A percentile compares a stretch with the other conserved stretches of the same genome.
phyloP scores from a whole-genome alignment of 2,329 filamentous ascomycete species.

The Fusarium papillatum region DNA sequence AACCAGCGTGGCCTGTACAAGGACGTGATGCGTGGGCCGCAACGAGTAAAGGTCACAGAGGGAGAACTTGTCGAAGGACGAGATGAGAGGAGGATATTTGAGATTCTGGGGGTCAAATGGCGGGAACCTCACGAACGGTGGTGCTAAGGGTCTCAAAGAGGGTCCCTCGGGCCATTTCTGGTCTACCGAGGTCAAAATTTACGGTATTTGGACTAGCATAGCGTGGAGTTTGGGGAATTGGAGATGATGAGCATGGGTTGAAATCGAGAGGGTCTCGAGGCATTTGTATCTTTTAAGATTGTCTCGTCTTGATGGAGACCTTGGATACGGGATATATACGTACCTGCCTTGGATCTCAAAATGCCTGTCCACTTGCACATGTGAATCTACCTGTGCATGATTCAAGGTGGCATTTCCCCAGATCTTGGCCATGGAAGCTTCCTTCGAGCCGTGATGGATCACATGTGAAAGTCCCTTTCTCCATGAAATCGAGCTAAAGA shows the following conservation, averaged over 20 bases:
- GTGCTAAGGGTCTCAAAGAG: conserved; percentile 64
- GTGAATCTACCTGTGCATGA: conserved; percentile 12
- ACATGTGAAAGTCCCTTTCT: conserved; percentile 32
- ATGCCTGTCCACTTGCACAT: conserved; percentile 11
- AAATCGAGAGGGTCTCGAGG: background rate
- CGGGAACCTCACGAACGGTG: conserved; percentile 82
- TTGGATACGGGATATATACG: conserved; percentile 5
- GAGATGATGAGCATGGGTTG: conserved; percentile 8
- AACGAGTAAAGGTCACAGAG: conserved; percentile 72
- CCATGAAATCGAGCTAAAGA: background rate
- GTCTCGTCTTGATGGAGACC: background rate
- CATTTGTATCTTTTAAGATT: conserved; percentile 3
- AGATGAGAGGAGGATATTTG: conserved; percentile 86
- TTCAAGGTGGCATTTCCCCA: conserved; percentile 32
- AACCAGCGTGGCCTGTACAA: conserved; percentile 87
- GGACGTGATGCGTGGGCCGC: conserved; percentile 73
- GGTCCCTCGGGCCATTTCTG: conserved; percentile 23
- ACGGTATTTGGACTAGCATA: conserved; percentile 20
- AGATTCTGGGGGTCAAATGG: conserved; percentile 87
- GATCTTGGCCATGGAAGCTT: conserved; percentile 27
- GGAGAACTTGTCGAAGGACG: conserved; percentile 80
- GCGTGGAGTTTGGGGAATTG: conserved; percentile 22
- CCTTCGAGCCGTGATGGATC: conserved; percentile 22
- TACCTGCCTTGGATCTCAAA: background rate
- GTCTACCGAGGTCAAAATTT: conserved; percentile 39